Percentiles rank a stretch among this genome's conserved stretches.
Conservation (phyloP, 2,329 filamentous ascomycete species). For the Fusarium miscanthi region DNA sequence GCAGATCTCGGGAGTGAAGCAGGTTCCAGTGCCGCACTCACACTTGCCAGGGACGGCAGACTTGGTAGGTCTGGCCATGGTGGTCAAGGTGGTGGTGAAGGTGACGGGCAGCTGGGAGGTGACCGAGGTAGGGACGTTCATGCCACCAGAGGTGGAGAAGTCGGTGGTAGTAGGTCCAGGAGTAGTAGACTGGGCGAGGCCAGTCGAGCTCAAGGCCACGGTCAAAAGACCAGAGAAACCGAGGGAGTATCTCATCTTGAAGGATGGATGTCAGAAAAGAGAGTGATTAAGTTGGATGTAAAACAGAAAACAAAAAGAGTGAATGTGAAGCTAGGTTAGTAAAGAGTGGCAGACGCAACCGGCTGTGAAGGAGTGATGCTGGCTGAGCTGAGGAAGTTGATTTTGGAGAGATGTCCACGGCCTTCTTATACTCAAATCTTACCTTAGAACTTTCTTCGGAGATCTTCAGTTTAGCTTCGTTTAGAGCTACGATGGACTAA, state of each 20-base stretch:
- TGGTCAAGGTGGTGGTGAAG: conserved; percentile 19
- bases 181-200: conserved; percentile 6
- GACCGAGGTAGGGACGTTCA: conserved; percentile 22
- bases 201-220: conserved; percentile 26
- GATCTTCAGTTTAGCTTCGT: rapidly evolving
- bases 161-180: neutral
- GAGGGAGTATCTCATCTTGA: conserved; percentile 37
- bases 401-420: neutral
- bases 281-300: conserved; percentile 28
- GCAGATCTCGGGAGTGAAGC: conserved; percentile 24
- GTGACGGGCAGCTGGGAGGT: neutral
- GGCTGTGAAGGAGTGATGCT: conserved; percentile 35
- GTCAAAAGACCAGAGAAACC: conserved; percentile 36
- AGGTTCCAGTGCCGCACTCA: conserved; percentile 8
- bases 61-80: conserved; percentile 11
- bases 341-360: conserved; percentile 38
- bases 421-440: conserved; percentile 29
- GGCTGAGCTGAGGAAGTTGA: conserved; percentile 30
- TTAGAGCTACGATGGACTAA: neutral
- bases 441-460: neutral
- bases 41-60: conserved; percentile 4
- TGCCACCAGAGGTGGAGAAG: neutral
- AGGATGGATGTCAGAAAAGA: neutral
- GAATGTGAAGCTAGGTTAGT: conserved; percentile 5
- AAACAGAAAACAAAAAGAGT: conserved; percentile 22